These are phyloP conservation scores for Chrysanthemum makinoi DNA, from an alignment of 129 eudicot species.

Conservation along the genomic window DNA sequence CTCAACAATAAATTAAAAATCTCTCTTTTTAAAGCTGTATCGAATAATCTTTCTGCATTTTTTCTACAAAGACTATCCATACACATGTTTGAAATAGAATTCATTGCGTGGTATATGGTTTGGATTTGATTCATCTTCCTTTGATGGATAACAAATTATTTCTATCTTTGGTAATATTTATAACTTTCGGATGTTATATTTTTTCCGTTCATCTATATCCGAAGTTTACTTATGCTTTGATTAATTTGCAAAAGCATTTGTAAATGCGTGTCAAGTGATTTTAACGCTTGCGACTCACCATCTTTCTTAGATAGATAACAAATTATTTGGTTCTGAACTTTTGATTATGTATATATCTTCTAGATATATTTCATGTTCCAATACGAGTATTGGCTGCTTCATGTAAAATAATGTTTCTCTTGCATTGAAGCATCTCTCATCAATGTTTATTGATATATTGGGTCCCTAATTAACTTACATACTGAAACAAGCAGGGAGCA, in stretches of 20 bases:
- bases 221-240: too few species aligned
- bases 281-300: too few species aligned
- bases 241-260: too few species aligned
- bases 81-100: background rate
- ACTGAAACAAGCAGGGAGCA: slow-evolving; percentile 42
- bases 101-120: background rate
- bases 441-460: slow-evolving; percentile 1
- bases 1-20: background rate
- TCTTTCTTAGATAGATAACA: slow-evolving; percentile 7
- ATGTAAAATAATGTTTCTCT: background rate
- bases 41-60: background rate
- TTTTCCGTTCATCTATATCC: background rate
- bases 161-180: background rate
- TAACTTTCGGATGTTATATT: background rate
- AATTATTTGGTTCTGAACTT: background rate
- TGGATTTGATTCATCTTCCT: background rate
- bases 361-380: slow-evolving; percentile 8
- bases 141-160: slow-evolving; percentile 13
- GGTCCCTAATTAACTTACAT: background rate
- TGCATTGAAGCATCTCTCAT: slow-evolving; percentile 6
- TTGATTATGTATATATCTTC: background rate
- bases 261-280: too few species aligned
- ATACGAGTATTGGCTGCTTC: background rate
- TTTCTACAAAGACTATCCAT: background rate
- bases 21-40: background rate